Evolutionary conservation across 2,329 filamentous ascomycete species (phyloP).

Genomic region (Ciborinia camelliae): DNA sequence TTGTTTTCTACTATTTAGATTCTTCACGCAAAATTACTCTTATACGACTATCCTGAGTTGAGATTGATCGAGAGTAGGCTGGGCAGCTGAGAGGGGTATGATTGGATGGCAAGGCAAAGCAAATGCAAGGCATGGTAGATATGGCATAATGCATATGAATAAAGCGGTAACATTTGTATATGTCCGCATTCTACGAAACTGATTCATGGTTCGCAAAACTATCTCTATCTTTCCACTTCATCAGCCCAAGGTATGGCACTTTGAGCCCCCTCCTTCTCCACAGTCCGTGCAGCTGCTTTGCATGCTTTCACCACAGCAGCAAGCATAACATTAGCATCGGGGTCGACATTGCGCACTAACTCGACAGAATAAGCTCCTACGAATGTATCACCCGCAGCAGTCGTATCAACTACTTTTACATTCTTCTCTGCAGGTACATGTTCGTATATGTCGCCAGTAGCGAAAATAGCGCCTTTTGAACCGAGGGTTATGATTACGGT

Average conservation of each 20-base stretch:
- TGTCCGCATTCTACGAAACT: background rate
- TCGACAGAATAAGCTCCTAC: slow-evolving; percentile 81
- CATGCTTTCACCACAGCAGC: slow-evolving; percentile 58
- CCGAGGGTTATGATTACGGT: slow-evolving; percentile 85
- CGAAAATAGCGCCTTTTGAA: slow-evolving; percentile 70
- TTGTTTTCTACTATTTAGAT: background rate
- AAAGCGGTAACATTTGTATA: background rate
- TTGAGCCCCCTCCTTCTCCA: slow-evolving; percentile 62
- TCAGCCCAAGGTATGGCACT: slow-evolving; percentile 64
- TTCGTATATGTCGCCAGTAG: slow-evolving; percentile 44
- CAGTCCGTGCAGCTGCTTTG: slow-evolving; percentile 61
- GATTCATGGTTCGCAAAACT: background rate
- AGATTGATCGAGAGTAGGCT: background rate
- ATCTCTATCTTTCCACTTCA: slow-evolving; percentile 40
- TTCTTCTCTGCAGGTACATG: slow-evolving; percentile 66
- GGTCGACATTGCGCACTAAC: slow-evolving; percentile 50
- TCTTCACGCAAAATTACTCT: slow-evolving; percentile 1
- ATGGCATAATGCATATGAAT: background rate
- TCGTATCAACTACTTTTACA: slow-evolving; percentile 78
- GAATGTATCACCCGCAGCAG: slow-evolving; percentile 91
- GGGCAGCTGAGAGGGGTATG: background rate
- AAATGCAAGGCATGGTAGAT: slow-evolving; percentile 5
- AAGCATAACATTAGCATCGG: slow-evolving; percentile 36
- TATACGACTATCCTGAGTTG: too few relatives aligned
- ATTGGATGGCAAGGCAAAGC: background rate